These are phyloP conservation scores for Cryptosporidium muris DNA, from an alignment of 169 alveolate genomes.

Conservation along the genomic window DNA sequence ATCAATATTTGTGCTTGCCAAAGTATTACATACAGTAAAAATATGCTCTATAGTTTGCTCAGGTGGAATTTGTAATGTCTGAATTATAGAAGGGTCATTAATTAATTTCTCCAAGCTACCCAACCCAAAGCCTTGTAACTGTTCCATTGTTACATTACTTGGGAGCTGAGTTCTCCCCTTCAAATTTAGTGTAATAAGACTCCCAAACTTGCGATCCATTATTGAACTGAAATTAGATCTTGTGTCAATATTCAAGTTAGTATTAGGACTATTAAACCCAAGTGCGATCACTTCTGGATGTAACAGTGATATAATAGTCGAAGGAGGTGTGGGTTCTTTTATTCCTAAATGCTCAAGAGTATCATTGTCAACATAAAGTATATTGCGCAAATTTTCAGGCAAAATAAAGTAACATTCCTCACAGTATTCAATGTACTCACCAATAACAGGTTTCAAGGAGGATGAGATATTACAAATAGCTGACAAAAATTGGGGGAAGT, in stretches of 20 bases:
- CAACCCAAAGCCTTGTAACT: conserved; percentile 77
- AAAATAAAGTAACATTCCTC: conserved; percentile 22
- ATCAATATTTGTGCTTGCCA: conserved; percentile 64
- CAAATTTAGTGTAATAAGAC: conserved; percentile 10
- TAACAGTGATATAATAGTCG: conserved; percentile 2
- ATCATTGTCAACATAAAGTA: conserved; percentile 20
- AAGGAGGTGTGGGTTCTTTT: conserved; percentile 1
- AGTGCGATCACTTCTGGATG: conserved; percentile 35
- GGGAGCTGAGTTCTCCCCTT: conserved; percentile 25
- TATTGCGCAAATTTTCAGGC: conserved; percentile 37
- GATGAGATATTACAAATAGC: conserved; percentile 64
- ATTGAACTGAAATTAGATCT: background rate
- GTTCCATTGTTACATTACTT: conserved; percentile 41
- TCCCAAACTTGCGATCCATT: background rate
- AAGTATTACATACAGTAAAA: conserved; percentile 55
- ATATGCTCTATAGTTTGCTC: conserved; percentile 54
- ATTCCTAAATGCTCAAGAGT: background rate
- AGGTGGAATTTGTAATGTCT: background rate
- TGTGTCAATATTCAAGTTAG: background rate
- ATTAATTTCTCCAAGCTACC: conserved; percentile 76
- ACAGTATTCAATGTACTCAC: conserved; percentile 25
- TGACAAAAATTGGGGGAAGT: conserved; percentile 71
- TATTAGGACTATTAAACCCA: background rate
- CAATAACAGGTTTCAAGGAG: conserved; percentile 35
- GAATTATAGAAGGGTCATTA: conserved; percentile 72